These are phyloP conservation scores for Volvox carteri DNA, from an alignment of 163 green algal genomes.

Conservation along the genomic window DNA sequence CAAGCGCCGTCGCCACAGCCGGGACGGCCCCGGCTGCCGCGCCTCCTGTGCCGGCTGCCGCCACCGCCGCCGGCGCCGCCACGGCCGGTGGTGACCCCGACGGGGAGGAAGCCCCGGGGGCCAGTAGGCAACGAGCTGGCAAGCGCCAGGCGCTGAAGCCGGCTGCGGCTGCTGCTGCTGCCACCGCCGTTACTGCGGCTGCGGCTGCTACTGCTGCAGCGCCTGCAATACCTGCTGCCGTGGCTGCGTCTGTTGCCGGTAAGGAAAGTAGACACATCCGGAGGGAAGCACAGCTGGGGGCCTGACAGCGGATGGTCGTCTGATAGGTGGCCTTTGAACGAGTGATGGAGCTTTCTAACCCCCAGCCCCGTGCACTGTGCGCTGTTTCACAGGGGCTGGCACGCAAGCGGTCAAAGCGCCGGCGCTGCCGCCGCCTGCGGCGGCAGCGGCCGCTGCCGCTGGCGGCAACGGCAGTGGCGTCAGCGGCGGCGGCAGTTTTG, in stretches of 20 bases:
- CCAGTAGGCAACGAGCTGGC: neutral
- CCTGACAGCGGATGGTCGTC: no score
- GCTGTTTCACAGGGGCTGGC: no score
- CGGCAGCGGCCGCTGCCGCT: neutral
- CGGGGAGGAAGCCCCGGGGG: neutral
- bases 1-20: neutral
- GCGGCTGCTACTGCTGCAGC: neutral
- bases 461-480: neutral
- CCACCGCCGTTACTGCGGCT: neutral
- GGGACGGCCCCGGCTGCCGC: neutral
- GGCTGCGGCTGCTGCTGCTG: neutral
- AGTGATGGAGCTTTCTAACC: no score
- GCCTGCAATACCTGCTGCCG: neutral
- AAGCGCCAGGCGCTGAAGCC: conserved; percentile 19
- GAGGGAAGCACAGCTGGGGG: no score
- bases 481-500: neutral
- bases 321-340: no score
- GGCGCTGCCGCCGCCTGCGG: neutral
- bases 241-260: neutral
- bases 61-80: neutral
- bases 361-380: no score
- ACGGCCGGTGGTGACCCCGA: neutral
- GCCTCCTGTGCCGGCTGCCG: neutral
- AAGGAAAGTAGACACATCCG: no score
- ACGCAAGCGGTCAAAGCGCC: no score